Evolutionary conservation across 257 asterid genomes (phyloP).

Genomic region (Osmanthus fragrans): DNA sequence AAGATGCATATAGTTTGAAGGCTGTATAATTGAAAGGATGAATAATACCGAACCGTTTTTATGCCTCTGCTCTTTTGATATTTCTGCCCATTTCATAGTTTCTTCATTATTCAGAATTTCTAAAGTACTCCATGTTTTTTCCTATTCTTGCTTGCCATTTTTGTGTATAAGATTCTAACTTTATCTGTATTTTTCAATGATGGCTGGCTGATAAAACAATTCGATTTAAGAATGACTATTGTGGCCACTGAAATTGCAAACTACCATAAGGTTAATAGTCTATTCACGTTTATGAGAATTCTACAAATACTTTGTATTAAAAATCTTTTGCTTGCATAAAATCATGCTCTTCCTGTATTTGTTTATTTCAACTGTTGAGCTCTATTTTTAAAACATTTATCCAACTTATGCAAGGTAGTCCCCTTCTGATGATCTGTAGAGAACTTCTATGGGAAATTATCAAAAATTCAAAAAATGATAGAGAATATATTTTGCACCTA

Average conservation of each 20-base stretch:
- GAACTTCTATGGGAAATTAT: neutral
- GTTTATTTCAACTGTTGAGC: neutral
- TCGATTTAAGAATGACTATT: neutral
- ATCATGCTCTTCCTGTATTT: neutral
- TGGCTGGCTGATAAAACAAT: neutral
- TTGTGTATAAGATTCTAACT: neutral
- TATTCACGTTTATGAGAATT: neutral
- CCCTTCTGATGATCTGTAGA: neutral
- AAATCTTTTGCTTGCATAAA: neutral
- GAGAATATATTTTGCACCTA: constrained; percentile 14
- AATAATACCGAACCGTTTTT: too few species aligned
- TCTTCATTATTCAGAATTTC: neutral
- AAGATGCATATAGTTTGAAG: too few species aligned
- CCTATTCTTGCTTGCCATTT: neutral
- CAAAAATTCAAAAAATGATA: neutral
- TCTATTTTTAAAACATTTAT: neutral
- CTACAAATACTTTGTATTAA: neutral
- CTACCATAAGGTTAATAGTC: neutral
- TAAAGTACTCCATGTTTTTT: too few species aligned
- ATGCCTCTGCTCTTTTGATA: neutral
- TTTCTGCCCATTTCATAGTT: neutral
- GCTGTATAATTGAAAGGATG: too few species aligned
- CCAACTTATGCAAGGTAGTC: neutral
- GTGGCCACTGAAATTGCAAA: neutral
- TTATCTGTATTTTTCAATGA: neutral